Evolutionary conservation across 768 basidiomycete genomes (phyloP), one percentile per base, ranked within the genome.

Genomic region (Amanita pallidorosea): DNA sequence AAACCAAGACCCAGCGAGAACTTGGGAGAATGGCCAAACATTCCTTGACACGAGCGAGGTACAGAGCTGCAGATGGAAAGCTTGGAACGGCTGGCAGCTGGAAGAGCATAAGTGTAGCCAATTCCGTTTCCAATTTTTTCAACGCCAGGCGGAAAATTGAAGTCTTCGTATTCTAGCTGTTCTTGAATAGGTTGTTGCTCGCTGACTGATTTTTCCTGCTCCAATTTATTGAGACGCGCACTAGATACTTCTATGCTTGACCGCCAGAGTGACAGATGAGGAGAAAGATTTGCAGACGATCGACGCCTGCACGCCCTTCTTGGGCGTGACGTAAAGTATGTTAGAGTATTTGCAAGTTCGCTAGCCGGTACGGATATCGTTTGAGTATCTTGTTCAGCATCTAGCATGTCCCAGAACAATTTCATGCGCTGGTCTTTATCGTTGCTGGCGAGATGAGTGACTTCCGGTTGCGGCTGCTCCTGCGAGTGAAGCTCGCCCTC

Each of bases 101-200:
- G 17, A 12, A 51, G 40, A 20, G 50, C 20, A 41, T 45, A 51
- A 13, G 50, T 73, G 57, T 73, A 79, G 5, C 76, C 76, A 45
- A 78, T 79, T 20, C 80, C 76, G 29, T 67, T 70, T 18, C 76
- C 76, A 36, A 74, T 71, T 37, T 73, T 70, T 59, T 71, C 68
- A 17, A 75, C 51, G 2, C 73, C 74, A 37, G 60, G 57, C 0
- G 79, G 79, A 13, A 80, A 62, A 44, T 70, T 61, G 61, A 48
- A 23, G 48, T 38, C 50, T 58, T 61, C 53, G 54, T 51, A 25
- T 45, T 49, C 43, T 15, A 34, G 36, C 17, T 47, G 25, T 13
- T 33, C 13, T 15, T 23, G 17, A 27, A 36, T 35, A 11, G 25
- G 45, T 29, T 46, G 13, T 34, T 13, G 33, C 17, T 38, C 29